Evolutionary conservation across 495 filamentous ascomycete genomes (phyloP).

Genomic region (Durotheca rogersii): DNA sequence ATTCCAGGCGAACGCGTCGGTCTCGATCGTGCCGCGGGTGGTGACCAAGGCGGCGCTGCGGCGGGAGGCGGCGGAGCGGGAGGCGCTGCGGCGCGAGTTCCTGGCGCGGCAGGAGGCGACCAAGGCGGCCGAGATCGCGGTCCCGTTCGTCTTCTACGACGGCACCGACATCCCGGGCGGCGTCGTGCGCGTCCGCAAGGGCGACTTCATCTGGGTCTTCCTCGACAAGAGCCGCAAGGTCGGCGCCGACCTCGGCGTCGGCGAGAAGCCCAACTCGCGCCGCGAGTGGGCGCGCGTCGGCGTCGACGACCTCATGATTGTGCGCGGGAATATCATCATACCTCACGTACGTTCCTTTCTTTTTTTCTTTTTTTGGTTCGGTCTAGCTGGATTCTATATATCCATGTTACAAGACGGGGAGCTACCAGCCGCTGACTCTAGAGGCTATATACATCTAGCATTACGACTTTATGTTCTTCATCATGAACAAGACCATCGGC

Average conservation of each 20-base stretch:
- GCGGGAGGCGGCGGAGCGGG: conserved; percentile 77
- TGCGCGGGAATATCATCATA: conserved; percentile 87
- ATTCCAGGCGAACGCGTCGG: conserved; percentile 62
- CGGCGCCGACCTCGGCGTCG: conserved; percentile 77
- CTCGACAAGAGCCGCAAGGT: conserved; percentile 88
- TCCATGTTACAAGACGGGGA: too few species aligned
- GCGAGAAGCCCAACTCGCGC: conserved; percentile 61
- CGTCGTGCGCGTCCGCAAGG: conserved; percentile 82
- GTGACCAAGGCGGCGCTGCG: conserved; percentile 83
- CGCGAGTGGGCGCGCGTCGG: conserved; percentile 91
- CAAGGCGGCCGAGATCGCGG: conserved; percentile 83
- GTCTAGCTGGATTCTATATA: too few species aligned
- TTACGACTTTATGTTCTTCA: conserved; percentile 95
- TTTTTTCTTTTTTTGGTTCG: not conserved
- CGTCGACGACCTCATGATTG: conserved; percentile 96
- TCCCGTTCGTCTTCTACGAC: conserved; percentile 98
- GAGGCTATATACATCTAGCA: conserved; percentile 68
- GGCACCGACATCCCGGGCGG: conserved; percentile 93
- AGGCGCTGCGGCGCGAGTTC: conserved; percentile 83
- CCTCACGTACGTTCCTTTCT: conserved; percentile 75
- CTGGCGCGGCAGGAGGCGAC: conserved; percentile 78
- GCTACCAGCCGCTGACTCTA: conserved; percentile 23
- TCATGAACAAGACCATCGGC: conserved; percentile 79
- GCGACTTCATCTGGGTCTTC: conserved; percentile 87
- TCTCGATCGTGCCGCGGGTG: conserved; percentile 70